Evolutionary conservation across 164 flowering plant species (phyloP).

Genomic region (Saururus chinensis): DNA sequence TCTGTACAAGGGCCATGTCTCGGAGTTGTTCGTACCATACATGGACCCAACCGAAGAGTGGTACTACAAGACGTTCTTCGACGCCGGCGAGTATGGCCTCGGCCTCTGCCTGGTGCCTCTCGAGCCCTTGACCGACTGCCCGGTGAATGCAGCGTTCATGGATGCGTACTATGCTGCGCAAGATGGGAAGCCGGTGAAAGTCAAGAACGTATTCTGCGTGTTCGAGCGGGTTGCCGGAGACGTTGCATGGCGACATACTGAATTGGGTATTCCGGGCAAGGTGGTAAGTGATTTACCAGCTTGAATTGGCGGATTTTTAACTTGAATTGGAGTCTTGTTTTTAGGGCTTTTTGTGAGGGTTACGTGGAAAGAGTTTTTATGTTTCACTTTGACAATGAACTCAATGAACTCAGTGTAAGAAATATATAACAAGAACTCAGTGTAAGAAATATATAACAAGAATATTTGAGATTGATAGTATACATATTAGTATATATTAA

Average conservation of each 20-base stretch:
- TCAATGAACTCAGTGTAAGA: too few relatives aligned
- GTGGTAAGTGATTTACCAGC: too few relatives aligned
- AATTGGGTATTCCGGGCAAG: neutral
- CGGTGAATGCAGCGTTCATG: slow-evolving; percentile 34
- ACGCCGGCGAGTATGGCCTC: slow-evolving; percentile 54
- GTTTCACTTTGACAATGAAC: too few relatives aligned
- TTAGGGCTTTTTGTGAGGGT: too few relatives aligned
- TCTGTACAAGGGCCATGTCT: slow-evolving; percentile 40
- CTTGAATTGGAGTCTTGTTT: too few relatives aligned
- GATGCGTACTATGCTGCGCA: slow-evolving; percentile 29
- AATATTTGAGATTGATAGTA: too few relatives aligned
- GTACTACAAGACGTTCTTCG: slow-evolving; percentile 46
- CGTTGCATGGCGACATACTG: slow-evolving; percentile 49
- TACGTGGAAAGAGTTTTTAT: too few relatives aligned
- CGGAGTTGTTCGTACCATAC: slow-evolving; percentile 62
- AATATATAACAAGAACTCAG: too few relatives aligned
- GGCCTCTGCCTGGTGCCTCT: slow-evolving; percentile 35
- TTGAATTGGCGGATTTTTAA: too few relatives aligned
- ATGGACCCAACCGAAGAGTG: slow-evolving; percentile 57
- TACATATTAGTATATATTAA: too few relatives aligned
- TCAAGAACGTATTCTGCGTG: slow-evolving; percentile 30
- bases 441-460: too few relatives aligned
- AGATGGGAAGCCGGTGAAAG: slow-evolving; percentile 28
- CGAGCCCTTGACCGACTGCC: slow-evolving; percentile 39
- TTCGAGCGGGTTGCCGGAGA: slow-evolving; percentile 38